Conservation (phyloP, 2,329 filamentous ascomycete genomes). For the Cladosporium sp. region DNA sequence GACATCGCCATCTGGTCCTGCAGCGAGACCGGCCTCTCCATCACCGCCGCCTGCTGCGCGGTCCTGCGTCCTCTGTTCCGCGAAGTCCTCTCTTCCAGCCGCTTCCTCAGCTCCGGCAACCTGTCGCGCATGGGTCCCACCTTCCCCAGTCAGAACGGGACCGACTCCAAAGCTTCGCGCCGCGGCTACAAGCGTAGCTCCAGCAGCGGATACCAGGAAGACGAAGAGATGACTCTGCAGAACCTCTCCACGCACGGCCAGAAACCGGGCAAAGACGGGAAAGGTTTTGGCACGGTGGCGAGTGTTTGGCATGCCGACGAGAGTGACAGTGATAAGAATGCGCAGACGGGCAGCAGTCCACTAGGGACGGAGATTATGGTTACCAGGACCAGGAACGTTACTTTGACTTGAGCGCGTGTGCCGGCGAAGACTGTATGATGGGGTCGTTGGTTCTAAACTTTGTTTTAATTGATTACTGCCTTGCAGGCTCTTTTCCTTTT, state of each 20-base stretch:
- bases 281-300: not conserved
- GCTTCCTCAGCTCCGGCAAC: slow-evolving; percentile 3
- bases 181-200: slow-evolving; percentile 7
- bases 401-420: not conserved
- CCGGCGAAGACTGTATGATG: too few relatives aligned
- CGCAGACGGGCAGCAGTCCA: not conserved
- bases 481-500: too few relatives aligned
- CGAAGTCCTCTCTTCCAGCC: slow-evolving; percentile 2
- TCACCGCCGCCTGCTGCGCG: slow-evolving; percentile 17
- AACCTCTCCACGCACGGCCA: slow-evolving; percentile 6
- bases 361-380: not conserved
- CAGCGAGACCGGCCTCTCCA: slow-evolving; percentile 16
- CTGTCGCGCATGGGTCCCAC: not conserved
- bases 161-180: not conserved
- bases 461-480: too few relatives aligned
- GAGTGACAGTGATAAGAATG: not conserved
- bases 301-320: not conserved
- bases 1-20: slow-evolving; percentile 19
- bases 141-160: not conserved
- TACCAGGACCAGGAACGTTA: not conserved
- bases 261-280: slow-evolving; percentile 10
- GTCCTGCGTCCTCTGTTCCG: slow-evolving; percentile 16
- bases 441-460: too few relatives aligned
- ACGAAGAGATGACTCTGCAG: slow-evolving; percentile 6
- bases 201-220: not conserved